A percentile compares a stretch with the other conserved stretches of the same genome.
Evolutionary conservation across 2,329 filamentous ascomycete species (phyloP).

Genomic region (Monosporascus sp.): DNA sequence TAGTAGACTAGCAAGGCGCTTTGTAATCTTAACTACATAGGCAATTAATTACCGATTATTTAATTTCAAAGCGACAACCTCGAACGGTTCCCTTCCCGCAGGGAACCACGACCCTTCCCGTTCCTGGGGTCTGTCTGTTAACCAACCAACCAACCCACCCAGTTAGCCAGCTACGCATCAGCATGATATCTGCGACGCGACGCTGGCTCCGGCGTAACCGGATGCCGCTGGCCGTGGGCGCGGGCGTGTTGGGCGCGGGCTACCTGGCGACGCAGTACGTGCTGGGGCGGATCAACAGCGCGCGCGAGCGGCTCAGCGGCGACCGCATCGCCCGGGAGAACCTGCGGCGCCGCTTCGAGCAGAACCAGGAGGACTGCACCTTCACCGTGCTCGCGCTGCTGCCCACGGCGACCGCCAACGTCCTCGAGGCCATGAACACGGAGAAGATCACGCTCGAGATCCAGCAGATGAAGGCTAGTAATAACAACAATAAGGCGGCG

Average conservation of each 20-base stretch:
- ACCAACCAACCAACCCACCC: conserved; percentile 1
- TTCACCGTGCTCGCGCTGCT: conserved; percentile 95
- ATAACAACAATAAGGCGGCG: conserved; percentile 56
- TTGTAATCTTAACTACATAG: no score
- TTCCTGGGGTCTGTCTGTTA: conserved; percentile 1
- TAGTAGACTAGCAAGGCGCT: no score
- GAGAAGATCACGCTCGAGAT: conserved; percentile 91
- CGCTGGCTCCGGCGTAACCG: conserved; percentile 91
- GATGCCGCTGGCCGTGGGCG: conserved; percentile 81
- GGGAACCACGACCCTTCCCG: not conserved
- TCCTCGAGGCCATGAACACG: conserved; percentile 81
- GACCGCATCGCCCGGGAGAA: conserved; percentile 96
- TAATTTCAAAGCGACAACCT: no score
- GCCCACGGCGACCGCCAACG: conserved; percentile 84
- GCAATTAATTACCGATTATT: no score
- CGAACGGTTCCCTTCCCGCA: no score
- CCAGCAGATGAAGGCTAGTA: conserved; percentile 78
- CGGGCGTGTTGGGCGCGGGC: conserved; percentile 80
- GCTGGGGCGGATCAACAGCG: conserved; percentile 83
- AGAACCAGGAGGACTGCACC: conserved; percentile 98
- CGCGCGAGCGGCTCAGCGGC: conserved; percentile 92
- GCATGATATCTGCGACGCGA: conserved; percentile 67
- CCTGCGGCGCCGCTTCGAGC: conserved; percentile 90
- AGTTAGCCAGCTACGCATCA: conserved; percentile 7
- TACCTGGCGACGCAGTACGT: conserved; percentile 94